A percentile compares a stretch with the other conserved stretches of the same genome.
phyloP scores from a whole-genome alignment of 1,284 basidiomycete species.

The Fistulina hepatica region DNA sequence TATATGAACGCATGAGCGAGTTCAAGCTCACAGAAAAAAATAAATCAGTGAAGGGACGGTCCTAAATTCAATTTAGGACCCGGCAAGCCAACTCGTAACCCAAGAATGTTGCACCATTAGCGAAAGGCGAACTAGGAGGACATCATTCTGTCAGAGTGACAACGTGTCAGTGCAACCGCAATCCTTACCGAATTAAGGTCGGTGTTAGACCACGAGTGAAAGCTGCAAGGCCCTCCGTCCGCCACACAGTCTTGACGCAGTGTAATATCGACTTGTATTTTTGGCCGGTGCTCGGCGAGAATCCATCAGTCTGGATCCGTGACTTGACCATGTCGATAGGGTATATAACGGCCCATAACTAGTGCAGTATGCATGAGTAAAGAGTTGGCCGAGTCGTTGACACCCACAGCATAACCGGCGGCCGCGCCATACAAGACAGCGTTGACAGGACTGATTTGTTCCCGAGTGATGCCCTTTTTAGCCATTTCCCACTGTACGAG shows the following conservation, averaged over 20 bases:
- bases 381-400: slow-evolving; percentile 3
- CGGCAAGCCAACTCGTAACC: slow-evolving; percentile 84
- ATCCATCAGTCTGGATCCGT: slow-evolving; percentile 90
- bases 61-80: slow-evolving; percentile 30
- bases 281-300: slow-evolving; percentile 59
- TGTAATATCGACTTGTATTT: slow-evolving; percentile 78
- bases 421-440: slow-evolving; percentile 79
- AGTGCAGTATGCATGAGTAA: slow-evolving; percentile 8
- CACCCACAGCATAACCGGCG: slow-evolving; percentile 71
- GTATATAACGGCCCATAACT: slow-evolving; percentile 83
- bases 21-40: too few relatives aligned
- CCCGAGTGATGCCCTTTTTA: slow-evolving; percentile 56
- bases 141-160: slow-evolving; percentile 13
- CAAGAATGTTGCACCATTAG: slow-evolving; percentile 89
- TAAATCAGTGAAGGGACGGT: too few relatives aligned
- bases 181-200: slow-evolving; percentile 75
- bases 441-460: slow-evolving; percentile 68
- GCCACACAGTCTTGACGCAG: slow-evolving; percentile 75
- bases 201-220: slow-evolving; percentile 87
- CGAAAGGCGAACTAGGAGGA: slow-evolving; percentile 63
- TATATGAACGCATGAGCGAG: too few relatives aligned
- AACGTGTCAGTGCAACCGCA: slow-evolving; percentile 5
- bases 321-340: slow-evolving; percentile 94
- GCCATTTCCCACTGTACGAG: slow-evolving; percentile 78
- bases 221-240: slow-evolving; percentile 70